phyloP scores from a whole-genome alignment of 129 eudicot species.

The Mikania micrantha region DNA sequence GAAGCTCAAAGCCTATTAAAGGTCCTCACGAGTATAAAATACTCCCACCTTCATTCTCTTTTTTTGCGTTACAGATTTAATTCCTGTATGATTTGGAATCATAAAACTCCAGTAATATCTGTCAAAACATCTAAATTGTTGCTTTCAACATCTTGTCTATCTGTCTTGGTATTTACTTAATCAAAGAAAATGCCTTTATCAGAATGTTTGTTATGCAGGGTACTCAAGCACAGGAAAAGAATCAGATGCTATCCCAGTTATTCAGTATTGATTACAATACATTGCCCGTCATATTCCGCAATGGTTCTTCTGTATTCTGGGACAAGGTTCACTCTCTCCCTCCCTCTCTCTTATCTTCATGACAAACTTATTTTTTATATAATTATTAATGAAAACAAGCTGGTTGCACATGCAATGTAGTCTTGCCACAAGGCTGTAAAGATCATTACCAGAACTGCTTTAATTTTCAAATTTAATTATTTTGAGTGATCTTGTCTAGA shows the following conservation, averaged over 20 bases:
- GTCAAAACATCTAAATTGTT: background rate
- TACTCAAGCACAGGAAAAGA: constrained; percentile 74
- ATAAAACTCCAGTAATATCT: background rate
- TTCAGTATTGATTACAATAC: constrained; percentile 50
- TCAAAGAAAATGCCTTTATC: background rate
- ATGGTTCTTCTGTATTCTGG: constrained; percentile 81
- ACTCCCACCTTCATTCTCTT: background rate
- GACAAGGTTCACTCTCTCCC: constrained; percentile 38
- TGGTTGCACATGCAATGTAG: background rate
- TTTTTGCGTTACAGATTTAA: background rate
- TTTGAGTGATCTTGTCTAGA: background rate
- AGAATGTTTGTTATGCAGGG: constrained; percentile 44
- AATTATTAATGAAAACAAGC: background rate
- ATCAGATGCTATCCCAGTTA: constrained; percentile 45
- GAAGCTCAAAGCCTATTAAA: constrained; percentile 74
- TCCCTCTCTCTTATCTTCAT: background rate
- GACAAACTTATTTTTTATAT: background rate
- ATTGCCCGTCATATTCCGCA: constrained; percentile 62
- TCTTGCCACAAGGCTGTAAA: too few species aligned
- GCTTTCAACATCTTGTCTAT: background rate
- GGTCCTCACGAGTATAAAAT: constrained; percentile 28
- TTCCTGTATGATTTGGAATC: background rate
- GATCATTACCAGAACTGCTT: too few species aligned
- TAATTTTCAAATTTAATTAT: background rate
- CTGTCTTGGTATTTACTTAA: background rate